Evolutionary conservation across 768 basidiomycete genomes (phyloP).

Genomic region (Phanerodontia chrysosporium): DNA sequence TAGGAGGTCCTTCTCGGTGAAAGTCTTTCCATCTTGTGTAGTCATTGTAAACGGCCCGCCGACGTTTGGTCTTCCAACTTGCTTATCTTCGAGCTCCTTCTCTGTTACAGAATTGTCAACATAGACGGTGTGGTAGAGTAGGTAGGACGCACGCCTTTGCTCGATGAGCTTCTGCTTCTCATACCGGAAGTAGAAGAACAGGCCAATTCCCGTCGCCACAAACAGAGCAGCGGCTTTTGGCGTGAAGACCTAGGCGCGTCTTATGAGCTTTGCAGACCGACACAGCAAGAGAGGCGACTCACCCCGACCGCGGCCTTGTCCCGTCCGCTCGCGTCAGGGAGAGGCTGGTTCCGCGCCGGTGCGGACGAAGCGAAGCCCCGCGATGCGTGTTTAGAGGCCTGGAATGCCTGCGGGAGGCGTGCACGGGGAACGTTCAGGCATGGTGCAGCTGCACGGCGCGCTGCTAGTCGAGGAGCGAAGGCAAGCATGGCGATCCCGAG

Average conservation of each 20-base stretch:
- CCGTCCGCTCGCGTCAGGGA: slow-evolving; percentile 20
- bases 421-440: not conserved
- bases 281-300: not conserved
- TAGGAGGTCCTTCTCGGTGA: slow-evolving; percentile 78
- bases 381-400: not conserved
- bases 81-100: slow-evolving; percentile 66
- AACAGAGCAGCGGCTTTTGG: slow-evolving; percentile 82
- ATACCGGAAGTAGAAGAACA: slow-evolving; percentile 84
- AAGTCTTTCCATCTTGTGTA: slow-evolving; percentile 58
- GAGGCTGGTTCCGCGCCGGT: not conserved
- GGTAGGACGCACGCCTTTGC: slow-evolving; percentile 55
- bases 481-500: slow-evolving; percentile 4
- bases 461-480: slow-evolving; percentile 6
- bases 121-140: not conserved
- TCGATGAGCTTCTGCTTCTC: slow-evolving; percentile 81
- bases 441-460: not conserved
- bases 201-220: slow-evolving; percentile 72
- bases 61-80: slow-evolving; percentile 81
- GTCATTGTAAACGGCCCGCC: slow-evolving; percentile 87
- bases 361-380: not conserved
- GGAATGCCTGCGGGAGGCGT: not conserved
- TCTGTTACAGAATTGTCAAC: slow-evolving; percentile 37
- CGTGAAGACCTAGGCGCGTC: slow-evolving; percentile 73
- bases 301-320: slow-evolving; percentile 35
- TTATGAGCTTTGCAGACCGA: not conserved